A percentile compares a stretch with the other conserved stretches of the same genome.
Evolutionary conservation across 495 filamentous ascomycete genomes (phyloP).

Genomic region (Tuber magnatum): DNA sequence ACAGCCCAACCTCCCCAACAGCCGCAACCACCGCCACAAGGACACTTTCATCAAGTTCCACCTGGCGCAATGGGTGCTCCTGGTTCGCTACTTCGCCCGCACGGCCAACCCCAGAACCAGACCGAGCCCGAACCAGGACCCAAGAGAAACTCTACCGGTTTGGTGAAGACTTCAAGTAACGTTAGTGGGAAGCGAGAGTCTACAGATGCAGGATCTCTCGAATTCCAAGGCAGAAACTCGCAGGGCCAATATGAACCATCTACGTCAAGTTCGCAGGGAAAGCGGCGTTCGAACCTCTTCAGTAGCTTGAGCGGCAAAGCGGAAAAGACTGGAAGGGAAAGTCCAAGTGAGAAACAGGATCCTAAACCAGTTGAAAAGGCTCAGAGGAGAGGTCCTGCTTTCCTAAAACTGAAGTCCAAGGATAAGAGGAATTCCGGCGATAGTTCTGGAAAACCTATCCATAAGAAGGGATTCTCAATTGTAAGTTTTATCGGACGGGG

Average conservation of each 20-base stretch:
- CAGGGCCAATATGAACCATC: slow-evolving; percentile 23
- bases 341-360: slow-evolving; percentile 8
- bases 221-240: background rate
- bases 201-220: slow-evolving; percentile 12
- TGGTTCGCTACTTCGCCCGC: background rate
- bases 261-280: slow-evolving; percentile 30
- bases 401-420: slow-evolving; percentile 20
- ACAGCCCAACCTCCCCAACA: slow-evolving; percentile 5
- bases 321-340: slow-evolving; percentile 9
- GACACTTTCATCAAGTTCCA: slow-evolving; percentile 13
- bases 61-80: background rate
- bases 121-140: slow-evolving; percentile 9
- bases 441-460: slow-evolving; percentile 16
- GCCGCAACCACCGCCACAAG: slow-evolving; percentile 16
- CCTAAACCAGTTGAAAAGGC: slow-evolving; percentile 14
- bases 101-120: slow-evolving; percentile 20
- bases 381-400: slow-evolving; percentile 27
- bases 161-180: slow-evolving; percentile 34
- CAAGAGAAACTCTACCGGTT: slow-evolving; percentile 13
- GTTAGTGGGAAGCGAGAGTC: slow-evolving; percentile 18
- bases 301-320: slow-evolving; percentile 12
- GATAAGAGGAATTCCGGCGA: slow-evolving; percentile 23
- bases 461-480: slow-evolving; percentile 34
- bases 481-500: slow-evolving; percentile 9
- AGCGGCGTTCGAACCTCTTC: slow-evolving; percentile 25